phyloP scores from a whole-genome alignment of 2,329 filamentous ascomycete species.

The Ambrosiella beaveri region DNA sequence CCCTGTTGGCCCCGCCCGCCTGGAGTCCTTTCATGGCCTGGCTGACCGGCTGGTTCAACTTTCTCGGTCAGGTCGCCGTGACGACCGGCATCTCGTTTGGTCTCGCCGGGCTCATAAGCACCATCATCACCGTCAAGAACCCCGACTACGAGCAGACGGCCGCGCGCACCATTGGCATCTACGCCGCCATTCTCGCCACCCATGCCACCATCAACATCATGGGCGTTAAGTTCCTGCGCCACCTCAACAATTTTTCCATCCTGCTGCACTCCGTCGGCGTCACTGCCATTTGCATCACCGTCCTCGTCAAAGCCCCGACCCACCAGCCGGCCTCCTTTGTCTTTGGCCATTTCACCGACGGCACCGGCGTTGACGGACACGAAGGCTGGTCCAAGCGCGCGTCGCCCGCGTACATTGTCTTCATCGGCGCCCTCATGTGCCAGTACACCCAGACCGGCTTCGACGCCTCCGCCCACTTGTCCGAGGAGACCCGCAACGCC shows the following conservation, averaged over 20 bases:
- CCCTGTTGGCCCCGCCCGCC: slow-evolving; percentile 31
- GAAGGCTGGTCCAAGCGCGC: slow-evolving; percentile 36
- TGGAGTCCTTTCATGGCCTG: slow-evolving; percentile 14
- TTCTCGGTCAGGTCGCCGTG: slow-evolving; percentile 26
- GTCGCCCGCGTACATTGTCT: slow-evolving; percentile 35
- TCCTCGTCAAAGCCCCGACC: slow-evolving; percentile 38
- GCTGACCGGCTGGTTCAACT: slow-evolving; percentile 26
- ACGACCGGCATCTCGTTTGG: slow-evolving; percentile 27
- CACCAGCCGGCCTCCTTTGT: slow-evolving; percentile 38
- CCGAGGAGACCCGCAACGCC: slow-evolving; percentile 39
- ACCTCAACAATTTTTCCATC: slow-evolving; percentile 40
- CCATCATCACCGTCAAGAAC: slow-evolving; percentile 22
- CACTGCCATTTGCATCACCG: slow-evolving; percentile 33
- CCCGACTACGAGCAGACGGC: slow-evolving; percentile 18
- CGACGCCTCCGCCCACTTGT: slow-evolving; percentile 38
- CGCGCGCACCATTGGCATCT: slow-evolving; percentile 37
- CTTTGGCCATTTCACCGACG: slow-evolving; percentile 36
- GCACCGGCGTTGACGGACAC: slow-evolving; percentile 28
- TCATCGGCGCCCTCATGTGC: slow-evolving; percentile 34
- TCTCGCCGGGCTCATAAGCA: slow-evolving; percentile 23
- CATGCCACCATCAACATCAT: slow-evolving; percentile 40
- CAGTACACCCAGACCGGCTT: slow-evolving; percentile 36
- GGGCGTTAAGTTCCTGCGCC: slow-evolving; percentile 35
- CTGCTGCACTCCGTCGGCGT: slow-evolving; percentile 36
- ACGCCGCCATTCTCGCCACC: slow-evolving; percentile 36